Evolutionary conservation across 1,284 basidiomycete genomes (phyloP), one percentile per base, ranked within the genome.

Genomic region (Vanrija humicola): DNA sequence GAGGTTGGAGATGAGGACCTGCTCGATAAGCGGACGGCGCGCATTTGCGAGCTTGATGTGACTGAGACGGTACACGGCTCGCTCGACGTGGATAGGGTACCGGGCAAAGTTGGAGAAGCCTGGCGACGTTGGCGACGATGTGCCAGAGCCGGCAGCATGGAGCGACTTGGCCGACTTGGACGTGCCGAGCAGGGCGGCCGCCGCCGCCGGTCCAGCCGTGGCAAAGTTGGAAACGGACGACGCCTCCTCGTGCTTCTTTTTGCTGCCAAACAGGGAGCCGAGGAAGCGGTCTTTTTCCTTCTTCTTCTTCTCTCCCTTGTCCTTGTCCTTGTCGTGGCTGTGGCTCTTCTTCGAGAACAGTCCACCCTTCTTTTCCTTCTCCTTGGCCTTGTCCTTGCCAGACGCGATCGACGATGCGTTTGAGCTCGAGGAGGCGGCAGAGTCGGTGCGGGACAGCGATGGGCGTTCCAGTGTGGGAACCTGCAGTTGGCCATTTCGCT

Each of bases 41-140:
- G 95, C 94, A 75, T 98, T 98, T 23, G 96, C 95, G 44, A 99
- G 82, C 78, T 99, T 99, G 81, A 98, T 98, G 72, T 99, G 95
- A 72, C 89, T 93, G 49, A 99, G 80, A 50, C 95, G 82, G 77
- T 99, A 99, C 50, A 99, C 94, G 3, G 95, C 95, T 23, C 95
- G 84, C 76, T 99, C 95, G 64, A 98, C 92, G 69, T 98, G 95
- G 61, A 98, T 96, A 8, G 95, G 96, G 72, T 98, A 95, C 58
- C 95, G 85, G 50, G 87, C 82, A 68, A 85, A 89, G 57, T 74
- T 78, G 82, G 82, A 71, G 59, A 79, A 79, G 3, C 67, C 87
- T 82, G 64, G 83, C 76, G 66, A 84, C 78, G 72, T 81, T 12
- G 79, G 70, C 76, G 79, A 63, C 73, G 77, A 70, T 29, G 47